Conservation (phyloP, 2,329 filamentous ascomycete species). For the Anisogramma anomala region DNA sequence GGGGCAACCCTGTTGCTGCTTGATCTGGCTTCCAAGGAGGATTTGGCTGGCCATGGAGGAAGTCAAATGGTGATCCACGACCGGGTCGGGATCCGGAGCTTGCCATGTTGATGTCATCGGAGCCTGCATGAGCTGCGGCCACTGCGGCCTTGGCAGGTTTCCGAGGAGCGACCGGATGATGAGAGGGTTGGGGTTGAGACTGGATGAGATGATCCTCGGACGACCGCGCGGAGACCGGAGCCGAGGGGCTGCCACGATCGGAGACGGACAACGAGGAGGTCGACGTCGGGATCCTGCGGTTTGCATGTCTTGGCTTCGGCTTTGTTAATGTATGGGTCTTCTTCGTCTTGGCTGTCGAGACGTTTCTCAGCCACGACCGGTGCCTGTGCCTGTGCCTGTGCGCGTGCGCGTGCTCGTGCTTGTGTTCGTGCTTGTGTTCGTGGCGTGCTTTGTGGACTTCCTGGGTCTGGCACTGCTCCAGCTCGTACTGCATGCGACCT, state of each 20-base stretch:
- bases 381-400: background rate
- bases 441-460: slow-evolving; percentile 12
- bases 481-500: slow-evolving; percentile 14
- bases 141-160: slow-evolving; percentile 9
- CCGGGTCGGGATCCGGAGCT: background rate
- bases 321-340: too few relatives aligned
- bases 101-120: slow-evolving; percentile 1
- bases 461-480: slow-evolving; percentile 13
- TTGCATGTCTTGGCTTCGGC: too few relatives aligned
- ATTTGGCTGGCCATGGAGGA: slow-evolving; percentile 6
- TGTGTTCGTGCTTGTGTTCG: too few relatives aligned
- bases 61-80: background rate
- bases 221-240: slow-evolving; percentile 25
- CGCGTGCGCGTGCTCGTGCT: too few relatives aligned
- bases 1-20: too few relatives aligned
- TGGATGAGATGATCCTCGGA: slow-evolving; percentile 29
- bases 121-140: background rate
- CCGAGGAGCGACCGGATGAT: slow-evolving; percentile 10
- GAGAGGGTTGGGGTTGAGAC: slow-evolving; percentile 12
- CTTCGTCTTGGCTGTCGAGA: slow-evolving; percentile 17
- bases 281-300: slow-evolving; percentile 23
- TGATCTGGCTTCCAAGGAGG: slow-evolving; percentile 3
- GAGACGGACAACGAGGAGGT: slow-evolving; percentile 22
- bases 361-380: slow-evolving; percentile 17
- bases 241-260: slow-evolving; percentile 17